Evolutionary conservation across 495 filamentous ascomycete genomes (phyloP).

Genomic region (Aspergillus hancockii): DNA sequence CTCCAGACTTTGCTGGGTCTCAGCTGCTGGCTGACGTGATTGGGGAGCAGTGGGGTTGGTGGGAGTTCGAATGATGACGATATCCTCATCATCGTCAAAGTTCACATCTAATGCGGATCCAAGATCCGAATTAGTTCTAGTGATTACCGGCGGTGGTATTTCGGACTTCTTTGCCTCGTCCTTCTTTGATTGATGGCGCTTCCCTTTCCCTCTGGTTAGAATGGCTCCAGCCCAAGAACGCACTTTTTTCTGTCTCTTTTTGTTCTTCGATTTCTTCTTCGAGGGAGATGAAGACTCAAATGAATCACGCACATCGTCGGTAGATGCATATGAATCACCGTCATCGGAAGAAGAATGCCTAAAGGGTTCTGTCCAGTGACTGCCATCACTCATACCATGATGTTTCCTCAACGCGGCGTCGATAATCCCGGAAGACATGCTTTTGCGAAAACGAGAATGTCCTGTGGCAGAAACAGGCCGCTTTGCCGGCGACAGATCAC

Average conservation of each 20-base stretch:
- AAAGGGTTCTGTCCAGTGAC: constrained; percentile 28
- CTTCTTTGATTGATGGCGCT: constrained; percentile 42
- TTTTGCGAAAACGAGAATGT: constrained; percentile 38
- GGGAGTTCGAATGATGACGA: constrained; percentile 49
- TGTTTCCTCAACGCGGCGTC: constrained; percentile 27
- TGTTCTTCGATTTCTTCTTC: constrained; percentile 43
- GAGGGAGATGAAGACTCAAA: constrained; percentile 21
- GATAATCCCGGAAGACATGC: constrained; percentile 33
- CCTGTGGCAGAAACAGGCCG: constrained; percentile 40
- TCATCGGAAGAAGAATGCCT: constrained; percentile 37
- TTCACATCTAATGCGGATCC: constrained; percentile 49
- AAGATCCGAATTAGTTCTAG: constrained; percentile 43
- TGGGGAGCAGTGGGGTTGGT: constrained; percentile 37
- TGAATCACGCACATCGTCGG: constrained; percentile 23
- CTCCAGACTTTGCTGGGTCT: constrained; percentile 32
- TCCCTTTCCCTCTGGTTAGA: constrained; percentile 63
- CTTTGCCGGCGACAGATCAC: constrained; percentile 27
- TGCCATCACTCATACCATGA: constrained; percentile 23
- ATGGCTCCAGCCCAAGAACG: constrained; percentile 80
- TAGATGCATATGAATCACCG: constrained; percentile 30
- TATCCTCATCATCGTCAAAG: constrained; percentile 54
- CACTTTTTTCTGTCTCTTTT: constrained; percentile 78
- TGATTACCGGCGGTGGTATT: constrained; percentile 44
- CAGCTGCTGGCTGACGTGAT: constrained; percentile 26
- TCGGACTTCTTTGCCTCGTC: constrained; percentile 29